Conservation (phyloP, 768 basidiomycete species). For the Coprinopsis marcescibilis region DNA sequence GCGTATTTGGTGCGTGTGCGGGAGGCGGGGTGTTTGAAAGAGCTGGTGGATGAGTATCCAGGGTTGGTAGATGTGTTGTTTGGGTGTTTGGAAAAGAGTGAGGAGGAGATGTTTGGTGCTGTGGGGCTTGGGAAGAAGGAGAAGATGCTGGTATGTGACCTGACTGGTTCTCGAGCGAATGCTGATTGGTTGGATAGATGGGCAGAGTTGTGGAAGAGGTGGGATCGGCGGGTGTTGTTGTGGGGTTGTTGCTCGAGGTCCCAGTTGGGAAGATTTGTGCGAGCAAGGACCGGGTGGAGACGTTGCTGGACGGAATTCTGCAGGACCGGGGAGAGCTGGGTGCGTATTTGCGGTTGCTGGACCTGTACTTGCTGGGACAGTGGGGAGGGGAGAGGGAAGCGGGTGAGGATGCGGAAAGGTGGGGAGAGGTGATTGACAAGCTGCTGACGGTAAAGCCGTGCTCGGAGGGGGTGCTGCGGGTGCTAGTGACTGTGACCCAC, state of each 20-base stretch:
- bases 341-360: conserved; percentile 53
- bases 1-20: conserved; percentile 61
- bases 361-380: conserved; percentile 54
- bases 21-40: conserved; percentile 48
- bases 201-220: no score
- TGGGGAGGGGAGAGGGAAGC: conserved; percentile 32
- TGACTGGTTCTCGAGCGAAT: not conserved
- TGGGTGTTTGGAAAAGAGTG: conserved; percentile 51
- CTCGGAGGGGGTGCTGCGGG: conserved; percentile 52
- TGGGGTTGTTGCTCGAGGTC: not conserved
- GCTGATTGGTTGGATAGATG: no score
- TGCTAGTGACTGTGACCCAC: conserved; percentile 70
- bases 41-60: conserved; percentile 33
- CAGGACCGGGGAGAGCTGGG: conserved; percentile 18
- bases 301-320: not conserved
- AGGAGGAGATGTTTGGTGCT: conserved; percentile 48
- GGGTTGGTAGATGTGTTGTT: conserved; percentile 39
- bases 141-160: conserved; percentile 39
- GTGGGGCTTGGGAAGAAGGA: conserved; percentile 56
- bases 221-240: no score
- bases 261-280: no score
- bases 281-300: not conserved
- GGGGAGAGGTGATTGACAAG: no score
- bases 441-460: conserved; percentile 37
- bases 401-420: conserved; percentile 10